Conservation (phyloP, 768 basidiomycete genomes). For the Crepidotus variabilis region DNA sequence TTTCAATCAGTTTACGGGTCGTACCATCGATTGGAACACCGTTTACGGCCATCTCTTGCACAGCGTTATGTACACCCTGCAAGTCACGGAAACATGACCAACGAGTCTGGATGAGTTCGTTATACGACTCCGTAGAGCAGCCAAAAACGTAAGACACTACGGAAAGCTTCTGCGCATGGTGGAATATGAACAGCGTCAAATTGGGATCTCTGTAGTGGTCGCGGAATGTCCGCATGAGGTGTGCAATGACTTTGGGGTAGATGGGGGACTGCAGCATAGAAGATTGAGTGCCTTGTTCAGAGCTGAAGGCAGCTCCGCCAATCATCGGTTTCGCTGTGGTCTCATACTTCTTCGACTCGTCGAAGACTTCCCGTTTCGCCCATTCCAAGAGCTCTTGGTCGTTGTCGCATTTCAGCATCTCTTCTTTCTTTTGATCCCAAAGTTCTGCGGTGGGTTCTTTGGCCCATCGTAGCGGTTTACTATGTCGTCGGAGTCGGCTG, state of each 20-base stretch:
- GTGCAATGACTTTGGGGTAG: slow-evolving; percentile 74
- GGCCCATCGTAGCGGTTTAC: slow-evolving; percentile 48
- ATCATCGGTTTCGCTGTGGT: slow-evolving; percentile 39
- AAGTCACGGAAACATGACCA: slow-evolving; percentile 87
- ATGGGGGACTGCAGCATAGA: slow-evolving; percentile 53
- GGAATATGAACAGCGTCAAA: slow-evolving; percentile 78
- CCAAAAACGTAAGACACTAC: slow-evolving; percentile 84
- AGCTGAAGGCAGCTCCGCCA: neutral
- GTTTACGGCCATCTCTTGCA: slow-evolving; percentile 82
- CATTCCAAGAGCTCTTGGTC: slow-evolving; percentile 74
- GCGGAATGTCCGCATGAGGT: slow-evolving; percentile 75
- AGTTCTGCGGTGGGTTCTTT: slow-evolving; percentile 44
- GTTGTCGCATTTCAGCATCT: slow-evolving; percentile 63
- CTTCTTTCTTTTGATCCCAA: slow-evolving; percentile 68
- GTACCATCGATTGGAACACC: slow-evolving; percentile 62
- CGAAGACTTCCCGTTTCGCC: slow-evolving; percentile 69
- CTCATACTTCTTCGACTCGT: slow-evolving; percentile 47
- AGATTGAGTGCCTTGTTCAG: slow-evolving; percentile 13
- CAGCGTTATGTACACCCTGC: slow-evolving; percentile 62
- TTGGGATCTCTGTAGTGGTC: slow-evolving; percentile 77
- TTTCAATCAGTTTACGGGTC: slow-evolving; percentile 62
- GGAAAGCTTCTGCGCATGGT: slow-evolving; percentile 70
- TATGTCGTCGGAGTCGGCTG: slow-evolving; percentile 48
- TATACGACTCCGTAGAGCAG: slow-evolving; percentile 84
- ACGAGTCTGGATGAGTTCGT: slow-evolving; percentile 81